A percentile compares a stretch with the other conserved stretches of the same genome.
phyloP scores from a whole-genome alignment of 1,284 basidiomycete genomes.

The Rhodotorula sp. region DNA sequence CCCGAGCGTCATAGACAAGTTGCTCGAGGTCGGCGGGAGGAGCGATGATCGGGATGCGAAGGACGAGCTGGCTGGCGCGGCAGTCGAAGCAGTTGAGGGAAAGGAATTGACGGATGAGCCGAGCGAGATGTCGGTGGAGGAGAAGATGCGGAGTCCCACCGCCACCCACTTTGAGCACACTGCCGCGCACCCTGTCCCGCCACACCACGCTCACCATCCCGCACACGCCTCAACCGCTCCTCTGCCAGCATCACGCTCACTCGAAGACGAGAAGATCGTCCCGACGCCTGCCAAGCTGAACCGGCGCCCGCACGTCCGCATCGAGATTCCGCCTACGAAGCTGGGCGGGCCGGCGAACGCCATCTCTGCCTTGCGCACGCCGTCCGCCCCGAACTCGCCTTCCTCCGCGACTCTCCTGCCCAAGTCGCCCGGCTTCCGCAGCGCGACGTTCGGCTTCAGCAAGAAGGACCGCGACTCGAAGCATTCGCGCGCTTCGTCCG shows the following conservation, averaged over 20 bases:
- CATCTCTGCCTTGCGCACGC: constrained; percentile 8
- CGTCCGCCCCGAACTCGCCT: constrained; percentile 11
- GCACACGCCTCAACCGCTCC: neutral
- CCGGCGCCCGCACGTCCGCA: constrained; percentile 22
- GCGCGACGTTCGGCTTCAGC: constrained; percentile 2
- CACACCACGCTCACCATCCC: neutral
- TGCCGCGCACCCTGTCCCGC: neutral
- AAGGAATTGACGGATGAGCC: constrained; percentile 12
- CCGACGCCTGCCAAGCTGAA: constrained; percentile 15
- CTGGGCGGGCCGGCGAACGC: neutral
- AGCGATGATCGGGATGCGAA: constrained; percentile 16
- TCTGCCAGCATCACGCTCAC: neutral
- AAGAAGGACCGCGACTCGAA: constrained; percentile 6
- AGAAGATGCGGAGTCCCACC: constrained; percentile 5
- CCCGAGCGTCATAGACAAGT: constrained; percentile 22
- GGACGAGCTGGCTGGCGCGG: constrained; percentile 19
- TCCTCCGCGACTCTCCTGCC: neutral
- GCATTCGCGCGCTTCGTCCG: constrained; percentile 14
- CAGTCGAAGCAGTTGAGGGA: neutral
- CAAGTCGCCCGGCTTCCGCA: constrained; percentile 9
- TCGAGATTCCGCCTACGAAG: constrained; percentile 14
- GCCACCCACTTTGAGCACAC: neutral
- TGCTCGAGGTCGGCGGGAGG: constrained; percentile 36
- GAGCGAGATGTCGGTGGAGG: constrained; percentile 28
- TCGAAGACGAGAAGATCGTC: neutral